These are phyloP conservation scores for Dalbergia cultrata DNA, from an alignment of 306 rosid species.

Conservation along the genomic window DNA sequence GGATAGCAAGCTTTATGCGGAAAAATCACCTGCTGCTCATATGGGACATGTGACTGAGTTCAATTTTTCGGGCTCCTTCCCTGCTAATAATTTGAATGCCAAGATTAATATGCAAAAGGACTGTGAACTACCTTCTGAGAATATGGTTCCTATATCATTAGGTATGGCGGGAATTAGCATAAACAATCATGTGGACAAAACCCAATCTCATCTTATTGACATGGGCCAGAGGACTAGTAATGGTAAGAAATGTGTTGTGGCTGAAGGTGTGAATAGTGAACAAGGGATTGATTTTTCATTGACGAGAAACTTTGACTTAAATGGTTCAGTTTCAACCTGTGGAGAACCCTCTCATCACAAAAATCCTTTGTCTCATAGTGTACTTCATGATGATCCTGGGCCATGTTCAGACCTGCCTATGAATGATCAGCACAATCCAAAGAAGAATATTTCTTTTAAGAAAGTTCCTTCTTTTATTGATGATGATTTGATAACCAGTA, in stretches of 20 bases:
- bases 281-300: slow-evolving; percentile 48
- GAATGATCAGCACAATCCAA: too few relatives aligned
- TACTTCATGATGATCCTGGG: too few relatives aligned
- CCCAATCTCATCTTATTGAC: slow-evolving; percentile 43
- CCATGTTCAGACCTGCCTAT: too few relatives aligned
- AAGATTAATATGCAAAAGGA: slow-evolving; percentile 42
- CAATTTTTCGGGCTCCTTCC: slow-evolving; percentile 46
- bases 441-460: slow-evolving; percentile 39
- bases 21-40: slow-evolving; percentile 48
- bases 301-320: slow-evolving; percentile 48
- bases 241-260: slow-evolving; percentile 49
- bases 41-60: slow-evolving; percentile 47
- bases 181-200: slow-evolving; percentile 45
- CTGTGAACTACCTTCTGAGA: slow-evolving; percentile 47
- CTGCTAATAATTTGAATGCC: slow-evolving; percentile 40
- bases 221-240: slow-evolving; percentile 43
- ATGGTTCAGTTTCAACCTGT: slow-evolving; percentile 44
- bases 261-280: slow-evolving; percentile 48
- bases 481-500: slow-evolving; percentile 55
- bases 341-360: slow-evolving; percentile 43
- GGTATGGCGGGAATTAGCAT: slow-evolving; percentile 41
- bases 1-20: slow-evolving; percentile 52
- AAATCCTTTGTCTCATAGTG: slow-evolving; percentile 13
- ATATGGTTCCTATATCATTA: slow-evolving; percentile 47
- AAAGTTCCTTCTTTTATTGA: slow-evolving; percentile 53